Evolutionary conservation across 1,139 yeast species (phyloP).

Genomic region (Suhomyces bokatorum): DNA sequence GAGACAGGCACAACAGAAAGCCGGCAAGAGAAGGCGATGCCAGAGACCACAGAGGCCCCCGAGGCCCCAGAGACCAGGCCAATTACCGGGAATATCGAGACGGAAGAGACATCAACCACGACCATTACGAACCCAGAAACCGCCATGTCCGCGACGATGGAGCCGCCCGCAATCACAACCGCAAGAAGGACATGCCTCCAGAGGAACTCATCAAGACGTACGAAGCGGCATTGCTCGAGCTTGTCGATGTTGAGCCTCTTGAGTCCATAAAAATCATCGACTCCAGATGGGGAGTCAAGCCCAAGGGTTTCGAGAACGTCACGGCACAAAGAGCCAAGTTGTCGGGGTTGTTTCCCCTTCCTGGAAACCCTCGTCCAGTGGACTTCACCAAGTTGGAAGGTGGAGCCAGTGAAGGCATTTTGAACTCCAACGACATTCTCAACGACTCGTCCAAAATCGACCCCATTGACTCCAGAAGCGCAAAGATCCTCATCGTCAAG

Average conservation of each 20-base stretch:
- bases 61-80: neutral
- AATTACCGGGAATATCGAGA: neutral
- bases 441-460: constrained; percentile 47
- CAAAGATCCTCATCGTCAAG: constrained; percentile 51
- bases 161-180: neutral
- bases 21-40: neutral
- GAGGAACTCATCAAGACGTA: constrained; percentile 24
- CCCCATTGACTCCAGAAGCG: constrained; percentile 51
- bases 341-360: constrained; percentile 77
- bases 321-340: constrained; percentile 80
- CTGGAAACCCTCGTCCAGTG: constrained; percentile 64
- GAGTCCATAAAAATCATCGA: constrained; percentile 42
- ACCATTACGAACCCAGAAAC: constrained; percentile 5
- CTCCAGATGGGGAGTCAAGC: constrained; percentile 73
- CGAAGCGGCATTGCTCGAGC: constrained; percentile 22
- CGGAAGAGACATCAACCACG: constrained; percentile 1
- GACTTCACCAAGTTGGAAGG: constrained; percentile 58
- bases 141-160: neutral
- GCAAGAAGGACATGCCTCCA: constrained; percentile 16
- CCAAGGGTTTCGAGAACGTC: constrained; percentile 74
- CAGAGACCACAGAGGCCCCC: constrained; percentile 6
- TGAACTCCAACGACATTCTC: constrained; percentile 42
- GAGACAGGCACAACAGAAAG: neutral
- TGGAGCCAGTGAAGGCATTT: constrained; percentile 38
- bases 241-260: constrained; percentile 26